Conservation (phyloP, 1,284 basidiomycete species). For the Marasmius fiardii region DNA sequence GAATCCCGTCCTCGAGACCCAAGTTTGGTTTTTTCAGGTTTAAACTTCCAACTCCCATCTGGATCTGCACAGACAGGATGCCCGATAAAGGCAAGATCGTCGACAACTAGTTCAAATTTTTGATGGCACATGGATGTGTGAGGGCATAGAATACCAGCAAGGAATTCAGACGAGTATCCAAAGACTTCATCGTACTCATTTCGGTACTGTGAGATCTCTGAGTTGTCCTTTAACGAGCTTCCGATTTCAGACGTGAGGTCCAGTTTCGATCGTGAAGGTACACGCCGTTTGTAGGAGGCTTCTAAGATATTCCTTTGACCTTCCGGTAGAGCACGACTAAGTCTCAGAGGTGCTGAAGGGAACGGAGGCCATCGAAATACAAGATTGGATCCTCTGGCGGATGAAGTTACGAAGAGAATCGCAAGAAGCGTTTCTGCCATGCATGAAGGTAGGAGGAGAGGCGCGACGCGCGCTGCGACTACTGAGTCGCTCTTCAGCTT, state of each 20-base stretch:
- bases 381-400: slow-evolving; percentile 68
- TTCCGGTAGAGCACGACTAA: slow-evolving; percentile 58
- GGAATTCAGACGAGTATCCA: slow-evolving; percentile 78
- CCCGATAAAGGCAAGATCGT: slow-evolving; percentile 93
- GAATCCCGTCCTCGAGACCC: slow-evolving; percentile 53
- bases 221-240: slow-evolving; percentile 28
- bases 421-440: slow-evolving; percentile 75
- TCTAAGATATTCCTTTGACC: slow-evolving; percentile 21
- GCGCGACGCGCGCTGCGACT: too few relatives aligned
- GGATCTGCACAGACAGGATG: slow-evolving; percentile 85
- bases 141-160: slow-evolving; percentile 83
- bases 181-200: slow-evolving; percentile 69
- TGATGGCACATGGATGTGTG: slow-evolving; percentile 84
- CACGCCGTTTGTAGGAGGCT: slow-evolving; percentile 26
- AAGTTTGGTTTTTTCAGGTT: slow-evolving; percentile 49
- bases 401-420: slow-evolving; percentile 71
- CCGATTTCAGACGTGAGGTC: slow-evolving; percentile 42
- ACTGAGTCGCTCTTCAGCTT: too few relatives aligned
- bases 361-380: slow-evolving; percentile 75
- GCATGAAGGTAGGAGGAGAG: neutral
- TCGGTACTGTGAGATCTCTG: slow-evolving; percentile 29
- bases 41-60: slow-evolving; percentile 75
- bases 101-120: slow-evolving; percentile 90
- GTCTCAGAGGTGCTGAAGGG: slow-evolving; percentile 52
- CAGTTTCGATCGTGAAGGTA: slow-evolving; percentile 33